Percentiles rank a stretch among this genome's conserved stretches.
Evolutionary conservation across 495 filamentous ascomycete genomes (phyloP).

Genomic region (Bathelium albidoporum): DNA sequence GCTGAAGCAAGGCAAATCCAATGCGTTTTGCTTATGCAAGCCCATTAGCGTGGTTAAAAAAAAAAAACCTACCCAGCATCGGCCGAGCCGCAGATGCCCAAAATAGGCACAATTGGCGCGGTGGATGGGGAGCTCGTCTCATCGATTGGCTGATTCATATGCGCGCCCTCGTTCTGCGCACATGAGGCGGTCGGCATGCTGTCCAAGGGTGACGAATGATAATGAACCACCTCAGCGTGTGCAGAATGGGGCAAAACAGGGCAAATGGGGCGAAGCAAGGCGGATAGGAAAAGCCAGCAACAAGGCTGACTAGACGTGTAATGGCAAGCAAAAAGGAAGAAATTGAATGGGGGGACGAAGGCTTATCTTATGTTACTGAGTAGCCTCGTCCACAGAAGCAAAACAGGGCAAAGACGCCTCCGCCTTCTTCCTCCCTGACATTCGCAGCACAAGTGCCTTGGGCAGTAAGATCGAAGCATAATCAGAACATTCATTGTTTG

Average conservation of each 20-base stretch:
- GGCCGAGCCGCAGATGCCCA: not conserved
- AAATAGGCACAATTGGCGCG: not conserved
- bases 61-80: conserved; percentile 6
- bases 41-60: not conserved
- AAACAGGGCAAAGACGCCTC: not conserved
- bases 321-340: not conserved
- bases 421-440: not conserved
- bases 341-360: not conserved
- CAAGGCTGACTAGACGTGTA: not conserved
- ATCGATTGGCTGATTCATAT: not conserved
- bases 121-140: not conserved
- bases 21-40: not conserved
- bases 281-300: not conserved
- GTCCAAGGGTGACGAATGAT: not conserved
- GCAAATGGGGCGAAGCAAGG: not conserved
- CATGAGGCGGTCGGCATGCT: not conserved
- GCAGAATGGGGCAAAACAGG: not conserved
- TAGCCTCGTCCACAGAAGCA: not conserved
- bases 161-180: not conserved
- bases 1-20: not conserved
- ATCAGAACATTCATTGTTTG: not conserved
- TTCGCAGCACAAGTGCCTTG: not conserved
- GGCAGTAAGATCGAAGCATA: not conserved
- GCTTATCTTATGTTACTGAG: not conserved
- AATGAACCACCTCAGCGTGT: not conserved